Evolutionary conservation across 306 rosid species (phyloP), one percentile per base, ranked within the genome.

Genomic region (Herpetospermum pedunculosum): DNA sequence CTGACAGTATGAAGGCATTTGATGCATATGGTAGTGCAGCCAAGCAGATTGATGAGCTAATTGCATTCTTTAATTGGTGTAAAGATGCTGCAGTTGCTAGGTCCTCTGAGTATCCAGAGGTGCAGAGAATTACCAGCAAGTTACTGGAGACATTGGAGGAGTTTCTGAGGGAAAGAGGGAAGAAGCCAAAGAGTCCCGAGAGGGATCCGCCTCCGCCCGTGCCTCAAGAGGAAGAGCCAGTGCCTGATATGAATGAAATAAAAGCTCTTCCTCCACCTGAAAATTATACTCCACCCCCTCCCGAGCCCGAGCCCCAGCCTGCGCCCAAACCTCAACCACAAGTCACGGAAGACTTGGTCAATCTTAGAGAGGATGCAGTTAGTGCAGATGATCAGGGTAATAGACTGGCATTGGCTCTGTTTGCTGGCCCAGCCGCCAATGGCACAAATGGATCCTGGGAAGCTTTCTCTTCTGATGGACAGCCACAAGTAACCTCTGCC

Each of bases 181-280:
- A 94, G 89, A 87, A 76, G 80, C 88, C 92, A 0, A 91, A 88
- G 76, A 94, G 97, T 80, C 99, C 99, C 0, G 96, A 89, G 81
- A 83, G 78, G 84, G 92, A 84, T 85, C 83, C 81, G 54, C 88
- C 89, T 0, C 76, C 70, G 1, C 83, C 81, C 0, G 84, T 77
- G 18, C 80, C 73, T 34, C 79, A 75, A 70, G 96, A 86, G 84
- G 96, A 90, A 82, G 99, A 91, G 79, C 89, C 87, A 0, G 85
- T 57, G 0, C 96, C 77, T 13, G 84, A 90, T 82, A 91, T 94
- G 99, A 94, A 89, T 47, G 97, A 91, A 75, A 91, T 94, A 46
- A 94, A 91, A 80, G 99, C 99, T 0, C 72, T 94, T 63, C 99
- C 99, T 77, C 80, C 99, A 0, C 99, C 99, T 0, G 99, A 94